Conservation (phyloP, 2,329 filamentous ascomycete species). For the Penicillium brevicompactum region DNA sequence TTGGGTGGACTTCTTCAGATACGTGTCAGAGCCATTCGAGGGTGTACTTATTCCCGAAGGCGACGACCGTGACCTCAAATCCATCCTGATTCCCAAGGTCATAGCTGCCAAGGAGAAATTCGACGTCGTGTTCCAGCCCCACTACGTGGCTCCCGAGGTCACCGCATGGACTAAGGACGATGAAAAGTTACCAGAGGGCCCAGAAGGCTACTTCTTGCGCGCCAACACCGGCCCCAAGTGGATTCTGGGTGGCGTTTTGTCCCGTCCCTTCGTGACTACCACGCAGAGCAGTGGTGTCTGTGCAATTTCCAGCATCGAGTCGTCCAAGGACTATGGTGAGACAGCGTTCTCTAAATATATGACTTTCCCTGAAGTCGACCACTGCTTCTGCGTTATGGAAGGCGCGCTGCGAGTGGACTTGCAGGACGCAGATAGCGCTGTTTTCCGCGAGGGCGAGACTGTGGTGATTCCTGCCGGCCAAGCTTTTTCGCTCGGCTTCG, state of each 20-base stretch:
- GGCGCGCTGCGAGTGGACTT: conserved; percentile 49
- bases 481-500: conserved; percentile 49
- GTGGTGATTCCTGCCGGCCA: conserved; percentile 52
- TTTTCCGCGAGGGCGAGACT: conserved; percentile 52
- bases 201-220: conserved; percentile 54
- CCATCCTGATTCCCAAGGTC: conserved; percentile 56
- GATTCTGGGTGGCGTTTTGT: conserved; percentile 38
- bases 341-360: conserved; percentile 42
- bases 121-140: conserved; percentile 57
- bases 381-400: conserved; percentile 55
- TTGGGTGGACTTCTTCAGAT: conserved; percentile 64
- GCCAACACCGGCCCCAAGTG: conserved; percentile 46
- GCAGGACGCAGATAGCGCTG: conserved; percentile 34
- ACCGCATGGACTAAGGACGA: conserved; percentile 29
- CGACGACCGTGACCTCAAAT: conserved; percentile 55
- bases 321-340: conserved; percentile 36
- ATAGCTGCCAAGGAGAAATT: conserved; percentile 59
- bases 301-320: conserved; percentile 57
- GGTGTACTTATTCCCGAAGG: conserved; percentile 55
- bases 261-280: conserved; percentile 51
- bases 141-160: conserved; percentile 50
- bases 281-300: conserved; percentile 53
- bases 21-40: conserved; percentile 56
- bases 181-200: conserved; percentile 23
- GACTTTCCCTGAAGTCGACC: conserved; percentile 52